A percentile compares a stretch with the other conserved stretches of the same genome.
These are phyloP conservation scores for Lagenidium giganteum DNA, from an alignment of 352 stramenopile genomes.

Conservation along the genomic window DNA sequence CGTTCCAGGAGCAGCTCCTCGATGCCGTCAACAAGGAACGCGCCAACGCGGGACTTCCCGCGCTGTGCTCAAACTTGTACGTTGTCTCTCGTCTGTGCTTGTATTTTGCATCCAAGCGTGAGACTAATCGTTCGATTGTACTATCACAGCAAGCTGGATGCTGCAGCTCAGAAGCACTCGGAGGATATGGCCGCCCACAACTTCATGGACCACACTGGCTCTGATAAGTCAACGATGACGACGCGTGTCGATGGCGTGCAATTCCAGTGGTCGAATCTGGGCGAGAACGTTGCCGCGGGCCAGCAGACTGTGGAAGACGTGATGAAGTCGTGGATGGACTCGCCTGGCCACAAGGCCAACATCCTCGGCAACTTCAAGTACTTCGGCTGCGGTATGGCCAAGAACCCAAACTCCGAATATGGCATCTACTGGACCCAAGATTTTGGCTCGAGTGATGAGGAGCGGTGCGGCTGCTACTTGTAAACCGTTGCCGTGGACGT, in stretches of 20 bases:
- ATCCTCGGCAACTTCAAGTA: conserved; percentile 21
- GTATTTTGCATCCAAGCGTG: too few species aligned
- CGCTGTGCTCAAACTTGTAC: conserved; percentile 10
- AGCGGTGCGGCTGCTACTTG: too few species aligned
- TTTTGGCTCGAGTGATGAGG: conserved; percentile 9
- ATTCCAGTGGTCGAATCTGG: background rate
- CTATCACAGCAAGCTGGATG: too few species aligned
- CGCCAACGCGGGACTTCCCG: background rate
- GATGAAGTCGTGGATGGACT: conserved; percentile 8
- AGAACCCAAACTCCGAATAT: conserved; percentile 10
- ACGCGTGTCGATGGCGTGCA: background rate
- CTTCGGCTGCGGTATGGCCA: conserved; percentile 16
- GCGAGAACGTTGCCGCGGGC: conserved; percentile 7
- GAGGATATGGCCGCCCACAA: conserved; percentile 4
- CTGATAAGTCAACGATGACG: background rate
- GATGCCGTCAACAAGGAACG: conserved; percentile 1
- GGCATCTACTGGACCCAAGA: conserved; percentile 23
- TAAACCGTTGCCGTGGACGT: too few species aligned
- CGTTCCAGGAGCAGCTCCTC: too few species aligned
- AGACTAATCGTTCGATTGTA: too few species aligned
- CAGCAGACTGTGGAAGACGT: background rate
- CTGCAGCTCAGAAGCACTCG: too few species aligned
- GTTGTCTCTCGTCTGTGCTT: too few species aligned
- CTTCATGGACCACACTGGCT: conserved; percentile 3
- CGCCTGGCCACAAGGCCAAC: conserved; percentile 3